phyloP scores from a whole-genome alignment of 2,329 filamentous ascomycete species.

The Laburnicola sp. region DNA sequence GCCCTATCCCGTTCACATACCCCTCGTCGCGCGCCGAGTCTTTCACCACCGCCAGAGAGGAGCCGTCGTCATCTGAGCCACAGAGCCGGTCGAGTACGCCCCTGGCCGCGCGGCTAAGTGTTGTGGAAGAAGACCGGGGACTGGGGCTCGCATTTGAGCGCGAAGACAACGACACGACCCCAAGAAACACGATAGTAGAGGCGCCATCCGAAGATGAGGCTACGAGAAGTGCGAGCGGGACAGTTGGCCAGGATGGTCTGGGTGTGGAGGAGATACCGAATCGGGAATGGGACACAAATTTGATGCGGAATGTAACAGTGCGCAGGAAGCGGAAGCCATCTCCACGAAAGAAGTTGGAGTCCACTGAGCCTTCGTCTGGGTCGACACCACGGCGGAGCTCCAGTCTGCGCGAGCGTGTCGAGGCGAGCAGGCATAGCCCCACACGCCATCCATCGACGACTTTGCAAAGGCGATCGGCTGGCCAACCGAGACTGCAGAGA shows the following conservation, averaged over 20 bases:
- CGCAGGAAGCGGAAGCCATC: conserved; percentile 40
- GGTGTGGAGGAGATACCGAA: conserved; percentile 33
- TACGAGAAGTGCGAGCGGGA: conserved; percentile 18
- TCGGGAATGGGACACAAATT: conserved; percentile 46
- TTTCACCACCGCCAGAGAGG: conserved; percentile 52
- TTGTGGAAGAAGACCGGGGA: conserved; percentile 37
- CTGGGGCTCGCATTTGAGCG: conserved; percentile 43
- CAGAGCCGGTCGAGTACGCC: conserved; percentile 37
- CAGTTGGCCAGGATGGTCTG: conserved; percentile 22
- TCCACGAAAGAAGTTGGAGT: conserved; percentile 19
- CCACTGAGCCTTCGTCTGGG: conserved; percentile 18
- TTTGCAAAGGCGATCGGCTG: conserved; percentile 57
- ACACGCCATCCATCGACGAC: conserved; percentile 50
- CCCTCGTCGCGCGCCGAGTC: conserved; percentile 52
- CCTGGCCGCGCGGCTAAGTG: conserved; percentile 29
- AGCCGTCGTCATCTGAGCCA: conserved; percentile 41
- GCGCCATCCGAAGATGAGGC: conserved; percentile 11
- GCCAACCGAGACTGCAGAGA: conserved; percentile 45
- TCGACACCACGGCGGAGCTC: conserved; percentile 27
- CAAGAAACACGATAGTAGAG: conserved; percentile 27
- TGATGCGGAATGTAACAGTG: conserved; percentile 49
- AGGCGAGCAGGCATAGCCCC: conserved; percentile 39
- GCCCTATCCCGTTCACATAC: conserved; percentile 35
- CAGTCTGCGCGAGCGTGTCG: conserved; percentile 38
- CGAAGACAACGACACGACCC: conserved; percentile 37